phyloP scores from a whole-genome alignment of 805 yeast genomes.

The Candida krabiensis region DNA sequence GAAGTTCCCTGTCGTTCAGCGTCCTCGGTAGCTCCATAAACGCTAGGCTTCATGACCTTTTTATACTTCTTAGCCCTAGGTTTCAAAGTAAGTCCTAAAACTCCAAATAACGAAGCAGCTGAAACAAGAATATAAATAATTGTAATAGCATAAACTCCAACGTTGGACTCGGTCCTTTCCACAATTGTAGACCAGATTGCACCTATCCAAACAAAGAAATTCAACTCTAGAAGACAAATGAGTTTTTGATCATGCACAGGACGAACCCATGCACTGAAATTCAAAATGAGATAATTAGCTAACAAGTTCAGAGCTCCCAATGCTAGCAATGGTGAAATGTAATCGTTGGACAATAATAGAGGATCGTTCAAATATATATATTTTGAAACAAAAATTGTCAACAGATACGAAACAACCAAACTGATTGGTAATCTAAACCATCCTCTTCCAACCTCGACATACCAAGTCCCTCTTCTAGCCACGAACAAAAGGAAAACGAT shows the following conservation, averaged over 20 bases:
- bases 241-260: conserved; percentile 63
- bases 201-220: conserved; percentile 56
- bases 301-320: conserved; percentile 49
- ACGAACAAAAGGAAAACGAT: conserved; percentile 48
- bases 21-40: conserved; percentile 22
- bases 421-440: conserved; percentile 62
- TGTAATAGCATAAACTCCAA: conserved; percentile 53
- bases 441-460: conserved; percentile 40
- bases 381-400: conserved; percentile 37
- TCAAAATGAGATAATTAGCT: conserved; percentile 56
- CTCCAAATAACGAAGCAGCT: conserved; percentile 50
- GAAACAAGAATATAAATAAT: conserved; percentile 48
- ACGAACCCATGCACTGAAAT: conserved; percentile 41
- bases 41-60: conserved; percentile 18
- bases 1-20: conserved; percentile 8
- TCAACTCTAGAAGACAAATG: conserved; percentile 52
- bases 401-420: conserved; percentile 42
- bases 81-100: conserved; percentile 45
- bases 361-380: conserved; percentile 47
- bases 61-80: conserved; percentile 22
- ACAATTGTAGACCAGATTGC: conserved; percentile 52
- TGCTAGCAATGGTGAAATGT: conserved; percentile 49
- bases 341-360: conserved; percentile 50
- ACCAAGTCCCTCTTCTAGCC: conserved; percentile 49
- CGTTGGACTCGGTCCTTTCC: conserved; percentile 47